phyloP scores from a whole-genome alignment of 2,329 filamentous ascomycete genomes.

The Arachnomyces sp. region DNA sequence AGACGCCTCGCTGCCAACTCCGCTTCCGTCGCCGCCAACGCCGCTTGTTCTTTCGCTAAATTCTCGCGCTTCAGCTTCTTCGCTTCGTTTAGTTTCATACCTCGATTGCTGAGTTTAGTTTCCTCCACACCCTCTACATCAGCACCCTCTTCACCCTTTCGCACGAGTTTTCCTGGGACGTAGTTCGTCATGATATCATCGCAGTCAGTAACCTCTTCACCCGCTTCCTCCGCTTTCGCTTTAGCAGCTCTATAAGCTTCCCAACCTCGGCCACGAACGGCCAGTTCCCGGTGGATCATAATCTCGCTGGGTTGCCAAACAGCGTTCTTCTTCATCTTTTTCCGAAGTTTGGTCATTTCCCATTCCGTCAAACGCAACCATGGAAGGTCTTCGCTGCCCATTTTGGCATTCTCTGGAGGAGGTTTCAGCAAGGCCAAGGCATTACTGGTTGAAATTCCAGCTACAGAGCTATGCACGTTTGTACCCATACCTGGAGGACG shows the following conservation, averaged over 20 bases:
- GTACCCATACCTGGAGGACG: conserved; percentile 33
- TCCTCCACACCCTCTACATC: conserved; percentile 37
- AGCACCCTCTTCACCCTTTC: conserved; percentile 31
- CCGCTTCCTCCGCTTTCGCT: conserved; percentile 43
- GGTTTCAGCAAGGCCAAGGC: conserved; percentile 52
- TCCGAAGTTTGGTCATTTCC: conserved; percentile 59
- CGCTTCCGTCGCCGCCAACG: conserved; percentile 31
- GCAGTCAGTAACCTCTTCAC: conserved; percentile 53
- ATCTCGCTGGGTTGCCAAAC: conserved; percentile 61
- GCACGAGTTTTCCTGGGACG: conserved; percentile 31
- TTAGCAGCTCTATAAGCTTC: conserved; percentile 44
- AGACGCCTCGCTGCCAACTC: conserved; percentile 32
- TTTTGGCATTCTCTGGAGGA: conserved; percentile 52
- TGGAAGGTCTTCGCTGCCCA: conserved; percentile 54
- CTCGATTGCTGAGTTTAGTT: conserved; percentile 49
- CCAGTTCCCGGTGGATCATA: conserved; percentile 60
- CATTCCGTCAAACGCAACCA: conserved; percentile 60
- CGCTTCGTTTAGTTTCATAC: conserved; percentile 54
- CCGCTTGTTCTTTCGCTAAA: conserved; percentile 41
- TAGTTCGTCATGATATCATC: conserved; percentile 35
- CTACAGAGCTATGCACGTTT: conserved; percentile 47
- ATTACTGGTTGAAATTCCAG: conserved; percentile 55
- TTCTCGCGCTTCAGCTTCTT: conserved; percentile 55
- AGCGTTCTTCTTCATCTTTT: conserved; percentile 65
- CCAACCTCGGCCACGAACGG: conserved; percentile 49